Base-by-base conservation (phyloP, 768 basidiomycete genomes). In the Calocera viscosa region DNA sequence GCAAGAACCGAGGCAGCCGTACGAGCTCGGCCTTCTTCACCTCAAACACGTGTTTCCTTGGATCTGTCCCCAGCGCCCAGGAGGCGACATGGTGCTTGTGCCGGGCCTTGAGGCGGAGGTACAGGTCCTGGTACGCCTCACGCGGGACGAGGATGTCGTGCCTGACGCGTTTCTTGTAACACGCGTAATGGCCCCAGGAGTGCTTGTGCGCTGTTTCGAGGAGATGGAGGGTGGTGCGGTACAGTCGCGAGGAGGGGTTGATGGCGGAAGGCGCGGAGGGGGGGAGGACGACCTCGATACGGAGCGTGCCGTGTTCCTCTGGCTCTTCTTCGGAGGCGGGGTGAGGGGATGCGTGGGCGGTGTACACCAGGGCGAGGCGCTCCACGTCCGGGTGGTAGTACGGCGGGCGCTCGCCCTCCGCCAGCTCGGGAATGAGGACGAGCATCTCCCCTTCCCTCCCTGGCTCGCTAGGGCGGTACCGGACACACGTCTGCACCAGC, bases 41-140 rank as follows among this genome's bases (percentile, higher is more conserved):
- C 83, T 94, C 92, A 67, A 88, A 94, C 7, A 94, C 90, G 76
- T 94, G 92, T 74, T 94, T 94, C 47, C 87, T 72, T 0, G 92
- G 91, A 75, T 94, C 91, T 0, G 92, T 94, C 5, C 80, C 83
- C 71, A 93, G 90, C 53, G 81, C 80, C 92, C 92, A 94, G 3
- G 81, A 81, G 71, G 82, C 78, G 1, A 91, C 83, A 11, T 92
- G 77, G 72, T 86, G 82, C 70, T 88, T 89, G 76, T 96, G 86
- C 12, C 90, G 80, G 72, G 91, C 90, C 66, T 94, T 84, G 83
- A 97, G 87, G 10, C 85, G 71, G 28, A 94, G 83, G 71, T 97
- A 98, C 11, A 94, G 75, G 74, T 98, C 95, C 71, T 97, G 95
- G 72, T 94, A 97, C 0, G 75, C 71, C 66, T 92, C 90, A 19